phyloP scores from a whole-genome alignment of 202 grass and related monocot species.

The Tripidium arundinaceum region DNA sequence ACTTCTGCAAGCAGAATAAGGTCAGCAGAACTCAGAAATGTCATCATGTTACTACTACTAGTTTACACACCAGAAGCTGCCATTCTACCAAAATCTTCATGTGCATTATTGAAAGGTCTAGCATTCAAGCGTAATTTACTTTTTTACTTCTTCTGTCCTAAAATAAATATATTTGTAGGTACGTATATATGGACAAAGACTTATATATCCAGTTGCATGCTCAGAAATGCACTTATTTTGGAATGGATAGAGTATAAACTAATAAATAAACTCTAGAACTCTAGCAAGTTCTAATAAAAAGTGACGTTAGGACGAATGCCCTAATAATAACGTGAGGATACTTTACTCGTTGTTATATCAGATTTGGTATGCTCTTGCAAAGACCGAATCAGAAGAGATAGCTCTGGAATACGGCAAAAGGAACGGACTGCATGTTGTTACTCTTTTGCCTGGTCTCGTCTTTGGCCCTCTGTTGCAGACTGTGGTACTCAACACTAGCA shows the following conservation, averaged over 20 bases:
- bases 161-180: background rate
- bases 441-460: slow-evolving; percentile 33
- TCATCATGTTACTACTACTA: background rate
- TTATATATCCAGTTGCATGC: background rate
- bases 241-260: too few relatives aligned
- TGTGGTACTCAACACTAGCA: slow-evolving; percentile 34
- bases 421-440: slow-evolving; percentile 28
- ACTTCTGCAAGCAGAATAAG: slow-evolving; percentile 30
- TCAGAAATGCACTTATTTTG: background rate
- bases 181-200: background rate
- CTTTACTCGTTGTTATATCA: slow-evolving; percentile 6
- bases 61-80: background rate
- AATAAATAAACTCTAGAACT: too few relatives aligned
- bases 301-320: too few relatives aligned
- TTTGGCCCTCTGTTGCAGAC: slow-evolving; percentile 46
- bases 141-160: background rate
- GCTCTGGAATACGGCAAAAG: slow-evolving; percentile 28
- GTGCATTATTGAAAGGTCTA: background rate
- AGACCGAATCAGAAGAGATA: slow-evolving; percentile 35
- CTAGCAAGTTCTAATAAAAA: too few relatives aligned
- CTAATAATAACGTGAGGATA: background rate
- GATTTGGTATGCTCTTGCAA: slow-evolving; percentile 48
- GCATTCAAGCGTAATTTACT: background rate
- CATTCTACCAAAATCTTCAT: background rate
- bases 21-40: background rate